Conservation (phyloP, 2,329 filamentous ascomycete species). For the Nemania diffusa region DNA sequence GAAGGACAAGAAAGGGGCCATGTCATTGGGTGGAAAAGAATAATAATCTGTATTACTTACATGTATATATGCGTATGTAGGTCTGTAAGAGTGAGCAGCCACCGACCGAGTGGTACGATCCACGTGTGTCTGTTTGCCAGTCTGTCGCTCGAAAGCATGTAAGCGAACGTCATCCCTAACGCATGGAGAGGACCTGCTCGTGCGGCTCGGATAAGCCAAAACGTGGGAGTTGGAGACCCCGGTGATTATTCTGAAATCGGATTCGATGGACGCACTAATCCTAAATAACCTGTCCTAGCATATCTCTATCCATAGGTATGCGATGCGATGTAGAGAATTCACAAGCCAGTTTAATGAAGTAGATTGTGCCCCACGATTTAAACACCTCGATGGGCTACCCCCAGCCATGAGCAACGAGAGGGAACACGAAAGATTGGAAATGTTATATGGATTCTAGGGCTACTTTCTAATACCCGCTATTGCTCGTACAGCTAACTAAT, state of each 20-base stretch:
- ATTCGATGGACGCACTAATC: background rate
- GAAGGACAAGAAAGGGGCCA: background rate
- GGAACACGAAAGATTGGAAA: background rate
- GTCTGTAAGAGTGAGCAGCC: background rate
- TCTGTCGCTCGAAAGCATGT: background rate
- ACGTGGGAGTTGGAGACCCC: background rate
- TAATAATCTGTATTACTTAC: background rate
- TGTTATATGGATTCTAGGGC: background rate
- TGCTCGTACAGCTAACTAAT: background rate
- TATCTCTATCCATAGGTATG: background rate
- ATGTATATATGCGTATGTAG: background rate
- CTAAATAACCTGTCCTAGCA: background rate
- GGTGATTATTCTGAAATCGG: background rate
- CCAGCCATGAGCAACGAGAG: background rate
- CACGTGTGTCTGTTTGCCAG: conserved; percentile 12
- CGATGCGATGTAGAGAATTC: no score
- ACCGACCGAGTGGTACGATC: background rate
- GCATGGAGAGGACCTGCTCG: background rate
- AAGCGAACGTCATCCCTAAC: background rate
- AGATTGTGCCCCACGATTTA: background rate
- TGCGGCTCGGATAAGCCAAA: conserved; percentile 1
- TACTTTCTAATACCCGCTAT: background rate
- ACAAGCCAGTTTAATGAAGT: no score
- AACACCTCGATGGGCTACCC: background rate
- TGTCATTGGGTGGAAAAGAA: background rate